Base-by-base conservation (phyloP, 192 early-diverging fungal species). In the Helicostylum pulchrum region DNA sequence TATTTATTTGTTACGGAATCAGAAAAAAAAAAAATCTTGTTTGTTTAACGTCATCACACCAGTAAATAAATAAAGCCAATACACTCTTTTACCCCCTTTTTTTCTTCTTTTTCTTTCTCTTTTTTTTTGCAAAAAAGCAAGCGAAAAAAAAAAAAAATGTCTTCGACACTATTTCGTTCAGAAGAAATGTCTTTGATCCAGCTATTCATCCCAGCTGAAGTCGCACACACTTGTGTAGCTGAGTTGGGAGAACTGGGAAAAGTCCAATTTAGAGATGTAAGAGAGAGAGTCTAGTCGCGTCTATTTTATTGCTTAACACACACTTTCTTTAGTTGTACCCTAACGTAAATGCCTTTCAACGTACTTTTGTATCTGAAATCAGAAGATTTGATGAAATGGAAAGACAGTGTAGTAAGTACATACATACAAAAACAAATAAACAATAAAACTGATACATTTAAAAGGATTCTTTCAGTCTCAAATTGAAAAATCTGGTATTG, bases 321-420 rank as follows among this genome's bases (percentile, higher is more conserved):
- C 7, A 36, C 30, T 21, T 4, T 19, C 20, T 58, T 34, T 62
- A 94, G 93, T 79, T 97, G 55, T 98, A 99, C 77, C 79, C 87
- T 23, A 87, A 93, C 32, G 91, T 94, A 26, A 98, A 94, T 73
- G 94, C 95, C 8, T 99, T 99, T 70, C 96, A 99, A 76, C 87
- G 96, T 17, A 87, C 93, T 17, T 98, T 94, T 77, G 97, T 98
- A 30, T 88, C 80, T 61, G 93, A 98, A 74, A 96, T 99, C 68
- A 87, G 94, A 65, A 87, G 94, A 44, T 84, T 96, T 31, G 95
- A 99, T 72, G 97, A 99, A 76, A 92, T 99, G 86, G 94, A 98
- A 75, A 87, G 97, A 58, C 92, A 92, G 63, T 80, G 95, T 56
- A 90, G 97, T 91, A 84, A 78, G 87, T 78, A 12, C 12, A 36